Base-by-base conservation (phyloP, 2,329 filamentous ascomycete species). In the Aspergillus floridensis region DNA sequence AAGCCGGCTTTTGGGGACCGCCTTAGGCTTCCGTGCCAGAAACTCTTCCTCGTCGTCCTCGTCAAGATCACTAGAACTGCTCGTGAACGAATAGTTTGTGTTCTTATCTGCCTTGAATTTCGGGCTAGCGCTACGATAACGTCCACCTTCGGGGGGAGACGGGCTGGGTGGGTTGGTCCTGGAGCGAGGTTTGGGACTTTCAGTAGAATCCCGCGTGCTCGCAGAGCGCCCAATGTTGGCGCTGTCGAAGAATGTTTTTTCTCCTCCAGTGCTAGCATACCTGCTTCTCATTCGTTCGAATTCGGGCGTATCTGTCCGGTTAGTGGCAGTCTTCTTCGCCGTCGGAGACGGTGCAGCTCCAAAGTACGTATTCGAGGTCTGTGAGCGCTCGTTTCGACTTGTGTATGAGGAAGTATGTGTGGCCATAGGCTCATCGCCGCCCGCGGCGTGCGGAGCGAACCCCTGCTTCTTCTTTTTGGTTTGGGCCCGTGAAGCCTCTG, bases 351-450 rank as follows among this genome's bases (percentile, higher is more conserved):
- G 74, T 4, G 70, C 73, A 48, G 77, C 67, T 12, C 74, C 72
- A 58, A 75, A 77, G 62, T 76, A 75, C 55, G 65, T 65, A 56
- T 65, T 65, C 38, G 75, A 66, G 21, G 64, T 64, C 16, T 68
- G 62, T 24, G 64, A 65, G 62, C 70, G 76, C 57, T 78, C 76
- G 47, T 66, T 65, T 41, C 73, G 69, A 24, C 70, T 78, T 21
- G 71, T 73, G 65, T 82, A 82, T n/a, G 82, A 79, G 2, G 81
- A 81, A 12, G 80, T 81, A 59, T 80, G 79, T 19, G 74, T 70
- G 22, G 84, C 84, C 69, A 83, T 83, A 38, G 82, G 79, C 65
- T 87, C 85, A 66, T 87, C 85, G 38, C 80, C 83, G n/a, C 82
- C 84, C 32, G 83, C 83, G 32, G 83, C 79, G n/a, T 79, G 79